Percentiles rank a stretch among this genome's conserved stretches.
Conservation (phyloP, 129 eudicot species). For the Chrysanthemum seticuspe region DNA sequence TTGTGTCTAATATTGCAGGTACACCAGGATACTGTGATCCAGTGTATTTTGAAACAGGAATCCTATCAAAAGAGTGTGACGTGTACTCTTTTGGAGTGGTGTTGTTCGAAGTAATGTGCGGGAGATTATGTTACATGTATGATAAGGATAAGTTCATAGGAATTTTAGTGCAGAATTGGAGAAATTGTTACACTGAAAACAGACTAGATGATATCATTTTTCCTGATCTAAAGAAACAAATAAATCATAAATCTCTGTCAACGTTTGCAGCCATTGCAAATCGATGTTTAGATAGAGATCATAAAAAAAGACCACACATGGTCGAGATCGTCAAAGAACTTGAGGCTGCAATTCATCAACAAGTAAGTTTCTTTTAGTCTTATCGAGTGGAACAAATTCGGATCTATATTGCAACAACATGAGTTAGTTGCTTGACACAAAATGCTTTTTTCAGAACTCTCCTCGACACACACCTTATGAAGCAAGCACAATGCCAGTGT, state of each 20-base stretch:
- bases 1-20: neutral
- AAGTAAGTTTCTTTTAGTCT: neutral
- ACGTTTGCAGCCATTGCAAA: neutral
- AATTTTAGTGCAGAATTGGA: slow-evolving; percentile 7
- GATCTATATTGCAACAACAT: neutral
- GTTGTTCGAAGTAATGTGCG: slow-evolving; percentile 19
- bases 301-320: neutral
- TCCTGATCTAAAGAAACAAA: slow-evolving; percentile 16
- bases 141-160: neutral
- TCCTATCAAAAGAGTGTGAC: slow-evolving; percentile 24
- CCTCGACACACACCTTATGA: neutral
- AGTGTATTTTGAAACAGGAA: slow-evolving; percentile 4
- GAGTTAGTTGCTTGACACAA: neutral
- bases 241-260: neutral
- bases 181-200: neutral
- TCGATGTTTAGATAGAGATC: slow-evolving; percentile 3
- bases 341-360: slow-evolving; percentile 6
- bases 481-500: neutral
- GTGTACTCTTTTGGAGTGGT: slow-evolving; percentile 30
- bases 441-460: neutral
- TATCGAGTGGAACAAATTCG: neutral
- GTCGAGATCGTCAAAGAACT: slow-evolving; percentile 3
- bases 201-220: slow-evolving; percentile 16
- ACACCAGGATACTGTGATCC: slow-evolving; percentile 27
- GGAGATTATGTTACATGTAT: slow-evolving; percentile 3